Evolutionary conservation across 164 flowering plant species (phyloP).

Genomic region (Aristolochia fimbriata): DNA sequence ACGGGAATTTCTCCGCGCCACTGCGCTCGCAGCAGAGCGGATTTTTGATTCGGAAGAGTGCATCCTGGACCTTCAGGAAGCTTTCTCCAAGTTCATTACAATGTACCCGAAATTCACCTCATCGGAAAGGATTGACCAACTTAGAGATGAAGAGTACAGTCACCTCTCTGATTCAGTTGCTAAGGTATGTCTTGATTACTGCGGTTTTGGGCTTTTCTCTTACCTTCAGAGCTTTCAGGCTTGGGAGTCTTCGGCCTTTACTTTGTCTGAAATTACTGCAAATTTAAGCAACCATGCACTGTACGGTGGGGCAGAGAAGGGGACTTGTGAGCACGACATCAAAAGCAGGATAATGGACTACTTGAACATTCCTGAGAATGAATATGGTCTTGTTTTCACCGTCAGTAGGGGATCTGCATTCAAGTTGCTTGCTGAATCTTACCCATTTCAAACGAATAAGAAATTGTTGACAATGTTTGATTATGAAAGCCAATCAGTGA

Average conservation of each 20-base stretch:
- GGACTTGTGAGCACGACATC: conserved; percentile 47
- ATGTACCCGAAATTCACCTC: conserved; percentile 66
- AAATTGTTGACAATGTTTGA: conserved; percentile 73
- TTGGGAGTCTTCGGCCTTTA: conserved; percentile 58
- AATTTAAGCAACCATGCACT: conserved; percentile 53
- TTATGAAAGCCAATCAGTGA: conserved; percentile 64
- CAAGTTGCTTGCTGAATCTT: conserved; percentile 68
- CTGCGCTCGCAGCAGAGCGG: conserved; percentile 53
- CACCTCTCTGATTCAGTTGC: conserved; percentile 31
- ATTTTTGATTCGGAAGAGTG: conserved; percentile 31
- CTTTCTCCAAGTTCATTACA: conserved; percentile 53
- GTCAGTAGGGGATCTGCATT: conserved; percentile 79
- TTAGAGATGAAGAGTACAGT: conserved; percentile 46
- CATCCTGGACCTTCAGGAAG: conserved; percentile 34
- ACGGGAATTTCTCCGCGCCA: conserved; percentile 51
- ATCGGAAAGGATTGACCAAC: conserved; percentile 54
- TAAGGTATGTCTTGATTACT: conserved; percentile 75
- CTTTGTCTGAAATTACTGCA: conserved; percentile 55
- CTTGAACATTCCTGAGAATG: conserved; percentile 67
- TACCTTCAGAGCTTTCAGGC: conserved; percentile 40
- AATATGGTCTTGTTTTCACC: conserved; percentile 78
- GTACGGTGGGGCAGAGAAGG: conserved; percentile 56
- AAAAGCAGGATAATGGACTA: conserved; percentile 60
- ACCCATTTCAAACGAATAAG: conserved; percentile 62
- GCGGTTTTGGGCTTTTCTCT: conserved; percentile 80